phyloP scores from a whole-genome alignment of 805 yeast genomes.

The Metschnikowia dekortorum region DNA sequence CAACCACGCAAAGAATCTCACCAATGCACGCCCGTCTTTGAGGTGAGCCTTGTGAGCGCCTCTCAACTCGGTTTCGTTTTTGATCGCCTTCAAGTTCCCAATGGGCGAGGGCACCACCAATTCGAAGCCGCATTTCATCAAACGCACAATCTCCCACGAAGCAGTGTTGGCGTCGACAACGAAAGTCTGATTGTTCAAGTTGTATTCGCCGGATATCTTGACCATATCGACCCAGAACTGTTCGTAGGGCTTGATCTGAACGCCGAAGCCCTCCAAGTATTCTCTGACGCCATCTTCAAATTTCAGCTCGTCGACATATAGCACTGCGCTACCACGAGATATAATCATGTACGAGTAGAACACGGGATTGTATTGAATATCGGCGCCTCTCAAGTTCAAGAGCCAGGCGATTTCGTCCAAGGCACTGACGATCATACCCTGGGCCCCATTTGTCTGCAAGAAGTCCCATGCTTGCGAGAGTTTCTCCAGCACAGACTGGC shows the following conservation, averaged over 20 bases:
- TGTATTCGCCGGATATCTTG: constrained; percentile 33
- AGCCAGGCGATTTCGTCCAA: constrained; percentile 54
- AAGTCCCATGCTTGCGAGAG: constrained; percentile 38
- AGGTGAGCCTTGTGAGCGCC: constrained; percentile 52
- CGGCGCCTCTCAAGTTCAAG: constrained; percentile 49
- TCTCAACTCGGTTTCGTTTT: constrained; percentile 44
- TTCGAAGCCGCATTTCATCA: constrained; percentile 27
- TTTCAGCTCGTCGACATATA: constrained; percentile 43
- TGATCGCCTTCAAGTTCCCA: constrained; percentile 49
- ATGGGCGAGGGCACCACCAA: constrained; percentile 35
- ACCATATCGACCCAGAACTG: constrained; percentile 43
- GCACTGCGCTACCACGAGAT: constrained; percentile 24
- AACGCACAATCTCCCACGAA: constrained; percentile 39
- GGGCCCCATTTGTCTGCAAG: constrained; percentile 22
- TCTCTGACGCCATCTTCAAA: constrained; percentile 29
- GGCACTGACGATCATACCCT: constrained; percentile 41
- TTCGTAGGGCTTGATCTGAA: constrained; percentile 39
- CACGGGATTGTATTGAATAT: constrained; percentile 53
- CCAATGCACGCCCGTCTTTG: constrained; percentile 56
- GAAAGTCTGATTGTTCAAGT: constrained; percentile 25
- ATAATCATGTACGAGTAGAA: constrained; percentile 42
- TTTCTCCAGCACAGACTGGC: constrained; percentile 60
- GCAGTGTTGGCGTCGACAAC: constrained; percentile 27
- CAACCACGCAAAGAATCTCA: constrained; percentile 54
- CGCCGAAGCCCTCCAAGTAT: constrained; percentile 21